phyloP scores from a whole-genome alignment of 225 moss, liverwort and hornwort species.

The Polytrichum commune region DNA sequence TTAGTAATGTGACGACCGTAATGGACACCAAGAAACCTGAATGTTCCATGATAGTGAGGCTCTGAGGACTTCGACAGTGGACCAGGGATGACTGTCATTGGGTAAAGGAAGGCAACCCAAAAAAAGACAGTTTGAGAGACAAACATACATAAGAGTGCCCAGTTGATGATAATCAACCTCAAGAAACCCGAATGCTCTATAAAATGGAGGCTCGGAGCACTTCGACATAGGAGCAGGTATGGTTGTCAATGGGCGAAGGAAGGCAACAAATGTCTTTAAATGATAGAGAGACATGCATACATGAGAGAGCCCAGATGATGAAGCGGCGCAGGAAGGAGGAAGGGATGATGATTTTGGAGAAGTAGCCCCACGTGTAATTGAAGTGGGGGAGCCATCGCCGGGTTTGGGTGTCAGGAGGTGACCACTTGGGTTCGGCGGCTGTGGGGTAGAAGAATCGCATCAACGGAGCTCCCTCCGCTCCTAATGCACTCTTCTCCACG shows the following conservation, averaged over 20 bases:
- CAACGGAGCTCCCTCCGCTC: slow-evolving; percentile 11
- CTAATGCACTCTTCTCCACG: slow-evolving; percentile 1
- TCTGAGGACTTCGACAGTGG: too few relatives aligned
- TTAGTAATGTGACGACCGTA: slow-evolving; percentile 7
- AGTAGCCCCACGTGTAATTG: slow-evolving; percentile 40
- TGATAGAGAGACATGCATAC: slow-evolving; percentile 5
- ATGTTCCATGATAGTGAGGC: too few relatives aligned
- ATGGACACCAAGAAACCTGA: too few relatives aligned
- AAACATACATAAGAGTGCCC: background rate
- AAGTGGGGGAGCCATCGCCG: slow-evolving; percentile 43
- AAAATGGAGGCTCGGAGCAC: background rate
- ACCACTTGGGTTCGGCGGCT: slow-evolving; percentile 23
- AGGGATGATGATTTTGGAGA: slow-evolving; percentile 31
- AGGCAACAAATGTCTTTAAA: background rate
- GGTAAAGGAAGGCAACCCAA: background rate
- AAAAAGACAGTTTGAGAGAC: too few relatives aligned
- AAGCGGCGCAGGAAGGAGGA: slow-evolving; percentile 30
- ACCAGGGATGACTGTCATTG: background rate
- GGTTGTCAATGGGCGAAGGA: background rate
- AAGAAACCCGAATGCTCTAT: background rate
- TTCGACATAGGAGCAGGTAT: background rate
- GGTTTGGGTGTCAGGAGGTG: slow-evolving; percentile 13
- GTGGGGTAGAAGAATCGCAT: slow-evolving; percentile 47
- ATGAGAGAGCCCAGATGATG: slow-evolving; percentile 29
- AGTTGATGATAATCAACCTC: background rate